phyloP scores from a whole-genome alignment of 257 asterid genomes.

The Primulina huaijiensis region DNA sequence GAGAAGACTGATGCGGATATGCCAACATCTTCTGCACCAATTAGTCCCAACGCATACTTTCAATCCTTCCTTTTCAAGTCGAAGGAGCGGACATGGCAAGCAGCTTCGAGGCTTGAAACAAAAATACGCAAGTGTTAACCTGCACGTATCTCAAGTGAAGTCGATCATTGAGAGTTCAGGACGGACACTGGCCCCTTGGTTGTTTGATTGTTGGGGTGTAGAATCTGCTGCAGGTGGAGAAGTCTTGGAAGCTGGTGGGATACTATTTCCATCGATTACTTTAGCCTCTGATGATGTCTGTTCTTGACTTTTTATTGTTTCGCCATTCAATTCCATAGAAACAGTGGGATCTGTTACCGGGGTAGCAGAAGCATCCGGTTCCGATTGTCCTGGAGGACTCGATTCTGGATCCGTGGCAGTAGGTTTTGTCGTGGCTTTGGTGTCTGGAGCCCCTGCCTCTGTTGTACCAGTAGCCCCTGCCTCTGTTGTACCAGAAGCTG shows the following conservation, averaged over 20 bases:
- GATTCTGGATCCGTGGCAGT: constrained; percentile 32
- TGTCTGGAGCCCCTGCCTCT: constrained; percentile 34
- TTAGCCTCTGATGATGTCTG: constrained; percentile 33
- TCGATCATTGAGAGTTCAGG: constrained; percentile 64
- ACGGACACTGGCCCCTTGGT: constrained; percentile 39
- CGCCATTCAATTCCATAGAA: constrained; percentile 27
- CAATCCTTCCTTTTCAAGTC: neutral
- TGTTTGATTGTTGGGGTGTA: constrained; percentile 34
- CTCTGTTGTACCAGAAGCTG: constrained; percentile 23
- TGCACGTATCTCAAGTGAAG: constrained; percentile 48
- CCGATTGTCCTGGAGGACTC: constrained; percentile 27
- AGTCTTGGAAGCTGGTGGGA: constrained; percentile 31
- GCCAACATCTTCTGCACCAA: neutral
- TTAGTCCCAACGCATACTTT: neutral
- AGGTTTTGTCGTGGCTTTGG: constrained; percentile 36
- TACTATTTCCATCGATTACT: constrained; percentile 31
- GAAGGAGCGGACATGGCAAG: neutral
- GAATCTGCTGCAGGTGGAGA: constrained; percentile 23
- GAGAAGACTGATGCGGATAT: no score
- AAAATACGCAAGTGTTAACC: neutral
- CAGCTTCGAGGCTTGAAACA: neutral
- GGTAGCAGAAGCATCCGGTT: constrained; percentile 34
- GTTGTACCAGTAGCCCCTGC: constrained; percentile 27
- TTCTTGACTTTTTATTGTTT: constrained; percentile 40
- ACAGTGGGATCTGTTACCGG: constrained; percentile 28